Evolutionary conservation across 257 asterid species (phyloP), one percentile per base, ranked within the genome.

Genomic region (Lithospermum erythrorhizon): DNA sequence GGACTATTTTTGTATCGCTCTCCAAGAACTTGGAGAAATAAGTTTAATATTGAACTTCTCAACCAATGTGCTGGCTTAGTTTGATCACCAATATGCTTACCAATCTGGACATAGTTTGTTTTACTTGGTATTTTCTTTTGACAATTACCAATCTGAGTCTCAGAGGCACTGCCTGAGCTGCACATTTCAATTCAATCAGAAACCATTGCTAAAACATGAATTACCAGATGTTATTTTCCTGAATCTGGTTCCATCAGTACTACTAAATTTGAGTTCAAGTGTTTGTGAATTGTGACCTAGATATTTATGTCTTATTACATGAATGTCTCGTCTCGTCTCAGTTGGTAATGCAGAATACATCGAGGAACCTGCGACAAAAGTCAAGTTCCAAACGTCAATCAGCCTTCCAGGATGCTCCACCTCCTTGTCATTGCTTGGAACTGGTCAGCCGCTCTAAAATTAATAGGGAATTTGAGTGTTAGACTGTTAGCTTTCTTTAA

Each of bases 291-390:
- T 57, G 51, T 16, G 11, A 30, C 20, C 49, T 69, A 6, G 20
- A 41, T 53, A 58, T 32, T n/a, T 41, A 35, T 11, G 6, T 19
- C 41, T 16, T 10, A 25, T 22, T 30, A 17, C 45, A 68, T 70
- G 52, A 24, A 62, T 63, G 66, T 17, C 51, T 72, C 68, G 66
- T 17, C 51, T 72, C 68, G 57, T 16, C 66, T 69, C 58, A 75
- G 81, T 41, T 67, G 81, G 67, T 63, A 70, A 61, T 64, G 67
- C 81, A 72, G 90, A 76, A 23, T 75, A 76, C 69, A 55, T 63
- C 5, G 95, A 90, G 74, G 96, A 90, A 76, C 85, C 91, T 29
- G 77, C 75, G 53, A 90, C 97, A 41, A 90, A 83, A 73, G 97
- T 83, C 72, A 87, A 83, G 62, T 90, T 82, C 71, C 87, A 74